Evolutionary conservation across 371 early-diverging fungal species (phyloP).

Genomic region (Zancudomyces culisetae): DNA sequence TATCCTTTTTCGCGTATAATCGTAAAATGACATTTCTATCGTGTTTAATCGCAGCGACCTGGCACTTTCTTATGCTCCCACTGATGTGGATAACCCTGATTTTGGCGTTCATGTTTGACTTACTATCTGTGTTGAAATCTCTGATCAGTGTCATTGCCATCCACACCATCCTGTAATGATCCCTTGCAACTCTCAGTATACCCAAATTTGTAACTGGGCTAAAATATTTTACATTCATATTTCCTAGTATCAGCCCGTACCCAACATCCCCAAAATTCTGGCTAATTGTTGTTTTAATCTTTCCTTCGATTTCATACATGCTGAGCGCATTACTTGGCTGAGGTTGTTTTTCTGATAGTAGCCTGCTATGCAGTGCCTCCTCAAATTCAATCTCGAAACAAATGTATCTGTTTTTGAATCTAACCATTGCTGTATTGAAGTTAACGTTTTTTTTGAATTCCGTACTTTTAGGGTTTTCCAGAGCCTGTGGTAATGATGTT

Average conservation of each 20-base stretch:
- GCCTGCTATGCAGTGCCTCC: constrained; percentile 8
- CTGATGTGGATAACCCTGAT: constrained; percentile 34
- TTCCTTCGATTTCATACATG: constrained; percentile 7
- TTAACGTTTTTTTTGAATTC: no score
- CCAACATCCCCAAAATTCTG: constrained; percentile 43
- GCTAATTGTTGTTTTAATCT: constrained; percentile 25
- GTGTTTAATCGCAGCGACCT: constrained; percentile 28
- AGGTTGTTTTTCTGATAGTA: no score
- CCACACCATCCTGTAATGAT: constrained; percentile 33
- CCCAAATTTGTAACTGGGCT: constrained; percentile 35
- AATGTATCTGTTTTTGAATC: constrained; percentile 44
- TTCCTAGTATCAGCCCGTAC: constrained; percentile 22
- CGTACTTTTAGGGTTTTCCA: no score
- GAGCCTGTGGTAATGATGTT: no score
- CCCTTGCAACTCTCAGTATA: constrained; percentile 37
- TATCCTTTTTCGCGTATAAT: not conserved
- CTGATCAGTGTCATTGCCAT: constrained; percentile 34
- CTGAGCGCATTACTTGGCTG: no score
- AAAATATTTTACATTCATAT: constrained; percentile 35
- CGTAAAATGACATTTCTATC: constrained; percentile 26
- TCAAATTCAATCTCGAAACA: constrained; percentile 28
- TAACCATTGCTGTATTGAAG: constrained; percentile 35
- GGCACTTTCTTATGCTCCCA: constrained; percentile 41
- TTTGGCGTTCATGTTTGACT: constrained; percentile 23
- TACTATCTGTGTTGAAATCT: no score